A percentile compares a stretch with the other conserved stretches of the same genome.
Conservation (phyloP, 345 rosid genomes). For the Bretschneidera sinensis region DNA sequence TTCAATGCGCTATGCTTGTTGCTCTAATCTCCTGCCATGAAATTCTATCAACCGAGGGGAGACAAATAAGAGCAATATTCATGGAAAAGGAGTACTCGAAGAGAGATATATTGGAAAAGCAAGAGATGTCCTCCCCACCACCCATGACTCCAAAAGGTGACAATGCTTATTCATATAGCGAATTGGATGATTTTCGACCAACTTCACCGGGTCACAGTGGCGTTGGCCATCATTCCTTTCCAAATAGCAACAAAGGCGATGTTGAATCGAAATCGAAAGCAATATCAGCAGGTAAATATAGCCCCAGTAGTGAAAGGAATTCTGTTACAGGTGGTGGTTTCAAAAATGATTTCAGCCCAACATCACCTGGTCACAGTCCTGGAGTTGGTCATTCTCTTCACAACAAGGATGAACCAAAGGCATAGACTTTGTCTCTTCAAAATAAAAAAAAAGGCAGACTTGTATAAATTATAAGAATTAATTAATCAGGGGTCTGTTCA, state of each 20-base stretch:
- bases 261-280: background rate
- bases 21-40: conserved; percentile 22
- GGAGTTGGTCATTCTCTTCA: conserved; percentile 38
- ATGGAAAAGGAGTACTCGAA: too few relatives aligned
- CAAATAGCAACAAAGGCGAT: background rate
- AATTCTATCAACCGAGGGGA: conserved; percentile 25
- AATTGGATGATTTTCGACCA: background rate
- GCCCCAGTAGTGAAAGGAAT: background rate
- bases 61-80: conserved; percentile 23
- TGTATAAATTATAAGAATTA: too few relatives aligned
- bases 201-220: background rate
- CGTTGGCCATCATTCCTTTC: background rate
- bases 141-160: background rate
- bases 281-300: background rate
- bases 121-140: background rate
- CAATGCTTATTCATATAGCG: background rate
- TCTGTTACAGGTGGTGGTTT: background rate
- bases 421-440: conserved; percentile 21
- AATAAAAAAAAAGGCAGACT: too few relatives aligned
- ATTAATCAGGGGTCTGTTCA: background rate
- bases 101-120: too few relatives aligned
- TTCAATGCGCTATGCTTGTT: conserved; percentile 15
- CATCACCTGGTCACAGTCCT: conserved; percentile 39
- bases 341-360: conserved; percentile 30
- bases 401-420: conserved; percentile 24